Evolutionary conservation across 208 protist genomes (phyloP).

Genomic region (Leishmania lainsoni): DNA sequence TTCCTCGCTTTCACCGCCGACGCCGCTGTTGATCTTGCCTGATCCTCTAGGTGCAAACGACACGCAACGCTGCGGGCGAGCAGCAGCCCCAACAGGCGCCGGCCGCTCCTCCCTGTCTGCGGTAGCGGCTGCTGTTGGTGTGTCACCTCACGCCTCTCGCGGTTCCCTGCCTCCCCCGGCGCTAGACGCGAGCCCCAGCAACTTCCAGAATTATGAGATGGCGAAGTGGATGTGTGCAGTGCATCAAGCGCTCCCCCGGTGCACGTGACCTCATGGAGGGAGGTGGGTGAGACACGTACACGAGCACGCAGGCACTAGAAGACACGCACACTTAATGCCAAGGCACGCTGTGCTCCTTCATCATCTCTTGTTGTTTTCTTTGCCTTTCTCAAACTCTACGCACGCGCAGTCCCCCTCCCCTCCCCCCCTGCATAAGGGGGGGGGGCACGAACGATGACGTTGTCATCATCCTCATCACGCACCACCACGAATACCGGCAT

Average conservation of each 20-base stretch:
- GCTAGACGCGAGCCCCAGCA: constrained; percentile 30
- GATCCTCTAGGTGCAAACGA: background rate
- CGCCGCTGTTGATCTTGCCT: background rate
- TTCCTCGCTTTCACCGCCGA: background rate
- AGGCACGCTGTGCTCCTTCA: background rate
- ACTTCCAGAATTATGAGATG: constrained; percentile 32
- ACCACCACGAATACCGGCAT: background rate
- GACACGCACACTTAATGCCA: background rate
- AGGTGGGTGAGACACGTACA: background rate
- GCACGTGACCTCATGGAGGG: background rate
- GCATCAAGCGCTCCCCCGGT: constrained; percentile 25
- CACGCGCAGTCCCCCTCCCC: background rate
- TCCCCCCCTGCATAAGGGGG: too few relatives aligned
- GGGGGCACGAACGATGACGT: background rate
- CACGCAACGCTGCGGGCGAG: background rate
- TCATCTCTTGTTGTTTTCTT: background rate
- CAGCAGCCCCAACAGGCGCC: background rate
- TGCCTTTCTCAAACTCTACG: background rate
- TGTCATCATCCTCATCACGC: background rate
- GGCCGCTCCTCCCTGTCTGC: background rate
- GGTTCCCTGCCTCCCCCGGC: constrained; percentile 2
- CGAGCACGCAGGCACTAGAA: background rate
- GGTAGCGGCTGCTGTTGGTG: background rate
- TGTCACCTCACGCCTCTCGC: background rate
- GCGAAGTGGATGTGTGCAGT: constrained; percentile 30